Percentiles rank a stretch among this genome's conserved stretches.
Conservation (phyloP, 2,329 filamentous ascomycete species). For the Diaporthe citri region DNA sequence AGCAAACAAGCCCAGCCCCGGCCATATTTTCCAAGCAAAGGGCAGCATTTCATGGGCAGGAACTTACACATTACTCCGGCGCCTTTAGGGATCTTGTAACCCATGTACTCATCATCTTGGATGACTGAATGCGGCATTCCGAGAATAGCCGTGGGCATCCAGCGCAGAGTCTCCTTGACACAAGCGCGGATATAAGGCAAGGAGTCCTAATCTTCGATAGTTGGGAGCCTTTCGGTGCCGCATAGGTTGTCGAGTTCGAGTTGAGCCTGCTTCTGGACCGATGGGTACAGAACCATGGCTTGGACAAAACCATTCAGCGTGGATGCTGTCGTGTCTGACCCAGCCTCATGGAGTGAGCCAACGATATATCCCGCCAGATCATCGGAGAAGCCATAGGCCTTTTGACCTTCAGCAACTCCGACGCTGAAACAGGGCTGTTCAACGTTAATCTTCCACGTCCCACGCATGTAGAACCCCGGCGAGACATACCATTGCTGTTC, state of each 20-base stretch:
- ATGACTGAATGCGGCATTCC: conserved; percentile 57
- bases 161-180: conserved; percentile 58
- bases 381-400: conserved; percentile 45
- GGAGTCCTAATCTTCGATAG: conserved; percentile 51
- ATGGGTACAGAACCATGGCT: conserved; percentile 59
- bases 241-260: conserved; percentile 56
- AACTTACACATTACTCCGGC: conserved; percentile 53
- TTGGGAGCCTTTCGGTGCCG: conserved; percentile 54
- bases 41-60: conserved; percentile 45
- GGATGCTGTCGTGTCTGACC: conserved; percentile 58
- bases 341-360: conserved; percentile 54
- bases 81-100: conserved; percentile 60
- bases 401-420: conserved; percentile 44
- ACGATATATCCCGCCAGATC: conserved; percentile 51
- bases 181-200: conserved; percentile 58
- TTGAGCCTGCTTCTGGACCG: conserved; percentile 57
- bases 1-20: not conserved
- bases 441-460: not conserved
- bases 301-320: conserved; percentile 58
- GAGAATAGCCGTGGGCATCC: conserved; percentile 57
- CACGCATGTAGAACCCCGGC: too few relatives aligned
- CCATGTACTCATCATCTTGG: conserved; percentile 58
- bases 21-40: not conserved
- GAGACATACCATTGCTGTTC: conserved; percentile 43
- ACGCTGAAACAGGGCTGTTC: conserved; percentile 47